Evolutionary conservation across 495 filamentous ascomycete species (phyloP).

Genomic region (Hypoxylon perforatum): DNA sequence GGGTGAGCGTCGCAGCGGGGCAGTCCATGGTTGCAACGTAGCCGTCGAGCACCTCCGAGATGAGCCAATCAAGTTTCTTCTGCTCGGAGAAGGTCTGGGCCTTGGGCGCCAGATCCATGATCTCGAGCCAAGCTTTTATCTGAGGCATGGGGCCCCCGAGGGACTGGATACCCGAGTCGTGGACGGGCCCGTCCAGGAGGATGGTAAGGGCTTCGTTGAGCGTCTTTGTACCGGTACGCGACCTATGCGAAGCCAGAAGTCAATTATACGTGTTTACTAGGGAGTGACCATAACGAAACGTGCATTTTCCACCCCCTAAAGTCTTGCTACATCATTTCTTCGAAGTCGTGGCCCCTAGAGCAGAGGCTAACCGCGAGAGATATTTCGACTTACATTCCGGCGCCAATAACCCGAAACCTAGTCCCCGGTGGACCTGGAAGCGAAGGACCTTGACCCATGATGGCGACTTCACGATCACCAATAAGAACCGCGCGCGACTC

Average conservation of each 20-base stretch:
- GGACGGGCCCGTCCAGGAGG: conserved; percentile 45
- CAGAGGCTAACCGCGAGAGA: neutral
- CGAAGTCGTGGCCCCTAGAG: neutral
- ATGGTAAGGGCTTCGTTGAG: conserved; percentile 46
- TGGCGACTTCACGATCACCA: conserved; percentile 28
- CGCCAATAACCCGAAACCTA: conserved; percentile 48
- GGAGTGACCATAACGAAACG: neutral
- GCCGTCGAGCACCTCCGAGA: conserved; percentile 47
- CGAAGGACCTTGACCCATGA: conserved; percentile 47
- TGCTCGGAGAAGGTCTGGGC: conserved; percentile 42
- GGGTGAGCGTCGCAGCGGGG: conserved; percentile 47
- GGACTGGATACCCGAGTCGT: conserved; percentile 49
- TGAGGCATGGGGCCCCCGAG: conserved; percentile 41
- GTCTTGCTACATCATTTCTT: neutral
- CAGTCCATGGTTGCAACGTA: conserved; percentile 53
- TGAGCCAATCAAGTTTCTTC: conserved; percentile 48
- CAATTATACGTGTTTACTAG: conserved; percentile 10
- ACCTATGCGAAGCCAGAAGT: conserved; percentile 41
- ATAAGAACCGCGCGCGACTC: conserved; percentile 23
- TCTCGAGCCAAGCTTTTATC: conserved; percentile 46
- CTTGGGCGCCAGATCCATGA: conserved; percentile 47
- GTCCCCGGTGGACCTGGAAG: conserved; percentile 45
- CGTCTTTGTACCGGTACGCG: conserved; percentile 49
- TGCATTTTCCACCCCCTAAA: neutral
- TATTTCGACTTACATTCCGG: conserved; percentile 46